These are phyloP conservation scores for Santalum album DNA, from an alignment of 164 flowering plant genomes.

Conservation along the genomic window DNA sequence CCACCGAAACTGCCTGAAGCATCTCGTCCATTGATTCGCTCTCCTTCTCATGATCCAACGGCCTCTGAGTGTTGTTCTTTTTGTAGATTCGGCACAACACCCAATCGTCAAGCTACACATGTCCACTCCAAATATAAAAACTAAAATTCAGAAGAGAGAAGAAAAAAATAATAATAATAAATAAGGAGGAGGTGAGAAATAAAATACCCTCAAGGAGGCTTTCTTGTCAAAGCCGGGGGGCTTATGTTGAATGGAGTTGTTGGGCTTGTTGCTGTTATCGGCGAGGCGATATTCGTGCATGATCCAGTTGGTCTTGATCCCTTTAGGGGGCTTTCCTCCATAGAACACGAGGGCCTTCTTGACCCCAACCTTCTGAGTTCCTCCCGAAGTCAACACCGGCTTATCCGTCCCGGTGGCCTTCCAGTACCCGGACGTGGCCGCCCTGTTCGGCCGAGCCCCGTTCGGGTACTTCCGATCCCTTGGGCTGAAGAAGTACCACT, in stretches of 20 bases:
- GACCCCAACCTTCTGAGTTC: slow-evolving; percentile 73
- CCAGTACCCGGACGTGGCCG: slow-evolving; percentile 92
- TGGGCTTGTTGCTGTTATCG: slow-evolving; percentile 38
- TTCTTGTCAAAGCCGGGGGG: slow-evolving; percentile 59
- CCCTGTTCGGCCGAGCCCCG: slow-evolving; percentile 83
- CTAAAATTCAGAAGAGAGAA: too few species aligned
- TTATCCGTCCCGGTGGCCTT: slow-evolving; percentile 97
- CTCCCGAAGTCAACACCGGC: slow-evolving; percentile 58
- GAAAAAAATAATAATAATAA: too few species aligned
- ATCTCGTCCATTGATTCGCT: slow-evolving; percentile 46
- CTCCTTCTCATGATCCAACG: slow-evolving; percentile 46
- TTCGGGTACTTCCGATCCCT: slow-evolving; percentile 89
- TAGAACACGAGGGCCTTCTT: slow-evolving; percentile 90
- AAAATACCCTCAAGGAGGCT: slow-evolving; percentile 65
- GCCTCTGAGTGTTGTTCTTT: slow-evolving; percentile 57
- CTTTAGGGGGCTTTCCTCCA: slow-evolving; percentile 82
- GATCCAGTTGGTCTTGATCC: slow-evolving; percentile 84
- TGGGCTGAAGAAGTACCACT: slow-evolving; percentile 93
- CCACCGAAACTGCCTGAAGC: slow-evolving; percentile 1
- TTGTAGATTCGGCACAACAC: slow-evolving; percentile 91
- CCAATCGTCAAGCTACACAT: slow-evolving; percentile 83
- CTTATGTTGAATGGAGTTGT: slow-evolving; percentile 14
- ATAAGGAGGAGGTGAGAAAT: too few species aligned
- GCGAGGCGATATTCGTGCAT: slow-evolving; percentile 84
- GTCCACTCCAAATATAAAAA: too few species aligned